Evolutionary conservation across 2,329 filamentous ascomycete species (phyloP).

Genomic region (Intubia oerlemansii): DNA sequence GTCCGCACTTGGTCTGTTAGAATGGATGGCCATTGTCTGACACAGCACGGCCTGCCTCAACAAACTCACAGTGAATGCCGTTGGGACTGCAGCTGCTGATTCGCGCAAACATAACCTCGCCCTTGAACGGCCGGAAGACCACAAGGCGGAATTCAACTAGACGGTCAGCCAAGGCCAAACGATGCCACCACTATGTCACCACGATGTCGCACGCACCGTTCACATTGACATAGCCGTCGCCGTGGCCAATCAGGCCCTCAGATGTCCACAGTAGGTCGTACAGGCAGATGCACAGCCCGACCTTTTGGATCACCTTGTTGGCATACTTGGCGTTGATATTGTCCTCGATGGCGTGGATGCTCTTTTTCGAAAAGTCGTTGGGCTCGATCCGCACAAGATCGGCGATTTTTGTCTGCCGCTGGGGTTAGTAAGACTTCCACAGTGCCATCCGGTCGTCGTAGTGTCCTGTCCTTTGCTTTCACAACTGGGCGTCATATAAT

Average conservation of each 20-base stretch:
- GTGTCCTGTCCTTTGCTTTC: background rate
- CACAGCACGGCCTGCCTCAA: too few species aligned
- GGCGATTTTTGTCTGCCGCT: constrained; percentile 64
- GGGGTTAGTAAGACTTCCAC: background rate
- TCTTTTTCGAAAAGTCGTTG: constrained; percentile 68
- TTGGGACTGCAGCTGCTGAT: constrained; percentile 42
- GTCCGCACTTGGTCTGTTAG: constrained; percentile 37
- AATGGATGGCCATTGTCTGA: too few species aligned
- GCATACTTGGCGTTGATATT: constrained; percentile 95
- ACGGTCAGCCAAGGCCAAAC: too few species aligned
- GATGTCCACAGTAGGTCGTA: constrained; percentile 80
- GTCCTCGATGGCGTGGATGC: constrained; percentile 73
- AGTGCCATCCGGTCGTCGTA: background rate
- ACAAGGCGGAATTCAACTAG: constrained; percentile 80
- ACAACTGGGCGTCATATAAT: too few species aligned
- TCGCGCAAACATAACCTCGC: constrained; percentile 69
- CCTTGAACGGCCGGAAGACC: constrained; percentile 90
- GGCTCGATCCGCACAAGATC: constrained; percentile 88
- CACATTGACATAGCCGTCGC: constrained; percentile 79
- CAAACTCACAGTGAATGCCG: constrained; percentile 9
- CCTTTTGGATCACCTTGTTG: constrained; percentile 85
- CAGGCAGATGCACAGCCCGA: constrained; percentile 82
- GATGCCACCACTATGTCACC: too few species aligned
- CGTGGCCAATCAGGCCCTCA: constrained; percentile 84
- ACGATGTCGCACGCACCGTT: constrained; percentile 55